phyloP scores from a whole-genome alignment of 371 early-diverging fungal species.

The Haplosporangium sp. region DNA sequence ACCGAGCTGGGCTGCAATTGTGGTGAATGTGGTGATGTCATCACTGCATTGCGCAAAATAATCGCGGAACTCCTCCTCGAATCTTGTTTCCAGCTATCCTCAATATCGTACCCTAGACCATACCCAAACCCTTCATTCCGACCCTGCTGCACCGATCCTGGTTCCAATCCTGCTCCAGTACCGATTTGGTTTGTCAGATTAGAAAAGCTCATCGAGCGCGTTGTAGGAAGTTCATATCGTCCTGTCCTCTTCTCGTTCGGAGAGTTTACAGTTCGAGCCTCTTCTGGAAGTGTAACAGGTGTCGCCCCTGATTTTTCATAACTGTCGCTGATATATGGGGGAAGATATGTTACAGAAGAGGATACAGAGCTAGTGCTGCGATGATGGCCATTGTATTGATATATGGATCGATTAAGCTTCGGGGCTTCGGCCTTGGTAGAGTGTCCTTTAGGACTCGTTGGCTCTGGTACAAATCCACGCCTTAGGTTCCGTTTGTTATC shows the following conservation, averaged over 20 bases:
- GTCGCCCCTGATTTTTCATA: constrained; percentile 1
- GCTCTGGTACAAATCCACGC: constrained; percentile 26
- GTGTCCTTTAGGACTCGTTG: constrained; percentile 11
- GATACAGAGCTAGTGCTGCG: constrained; percentile 16
- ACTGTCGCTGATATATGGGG: constrained; percentile 21
- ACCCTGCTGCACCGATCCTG: constrained; percentile 25
- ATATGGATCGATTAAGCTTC: constrained; percentile 23
- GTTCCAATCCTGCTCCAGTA: constrained; percentile 38
- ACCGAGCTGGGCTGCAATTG: constrained; percentile 30
- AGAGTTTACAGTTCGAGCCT: constrained; percentile 1
- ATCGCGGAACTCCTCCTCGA: constrained; percentile 26
- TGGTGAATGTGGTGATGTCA: constrained; percentile 43
- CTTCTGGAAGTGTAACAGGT: constrained; percentile 5
- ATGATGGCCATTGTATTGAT: constrained; percentile 23
- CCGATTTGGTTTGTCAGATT: constrained; percentile 36
- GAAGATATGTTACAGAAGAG: constrained; percentile 23
- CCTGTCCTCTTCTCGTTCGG: constrained; percentile 10
- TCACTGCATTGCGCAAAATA: constrained; percentile 26
- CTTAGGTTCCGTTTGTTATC: constrained; percentile 24
- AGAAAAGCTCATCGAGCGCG: constrained; percentile 20
- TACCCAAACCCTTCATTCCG: constrained; percentile 43
- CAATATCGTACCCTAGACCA: constrained; percentile 38
- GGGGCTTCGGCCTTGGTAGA: constrained; percentile 28
- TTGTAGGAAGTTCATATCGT: constrained; percentile 2
- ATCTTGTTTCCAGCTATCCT: constrained; percentile 20